phyloP scores from a whole-genome alignment of 1,284 basidiomycete genomes.

The Puccinia polysora region DNA sequence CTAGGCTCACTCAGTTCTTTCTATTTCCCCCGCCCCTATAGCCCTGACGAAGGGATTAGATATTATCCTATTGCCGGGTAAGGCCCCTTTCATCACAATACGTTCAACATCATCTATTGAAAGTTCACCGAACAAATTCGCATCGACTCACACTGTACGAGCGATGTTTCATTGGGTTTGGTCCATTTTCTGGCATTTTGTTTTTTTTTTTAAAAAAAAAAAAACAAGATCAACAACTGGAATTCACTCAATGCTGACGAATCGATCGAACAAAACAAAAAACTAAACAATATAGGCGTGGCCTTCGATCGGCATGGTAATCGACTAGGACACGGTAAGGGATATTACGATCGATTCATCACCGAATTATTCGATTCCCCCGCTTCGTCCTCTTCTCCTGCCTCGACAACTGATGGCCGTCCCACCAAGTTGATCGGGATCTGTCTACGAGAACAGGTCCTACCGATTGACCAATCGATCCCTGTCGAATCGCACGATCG shows the following conservation, averaged over 20 bases:
- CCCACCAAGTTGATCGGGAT: constrained; percentile 27
- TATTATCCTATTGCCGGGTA: constrained; percentile 38
- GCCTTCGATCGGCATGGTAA: constrained; percentile 30
- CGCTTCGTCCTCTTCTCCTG: too few species aligned
- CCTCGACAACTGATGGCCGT: too few species aligned
- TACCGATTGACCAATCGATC: neutral
- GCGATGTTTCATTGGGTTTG: neutral
- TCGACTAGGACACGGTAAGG: constrained; percentile 35
- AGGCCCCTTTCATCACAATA: neutral
- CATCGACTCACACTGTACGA: too few species aligned
- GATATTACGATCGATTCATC: constrained; percentile 35
- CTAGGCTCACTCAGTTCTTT: too few species aligned
- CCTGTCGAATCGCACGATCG: constrained; percentile 24
- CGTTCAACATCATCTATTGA: too few species aligned
- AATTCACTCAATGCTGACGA: too few species aligned
- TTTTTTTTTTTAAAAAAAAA: neutral
- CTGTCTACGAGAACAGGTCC: constrained; percentile 17
- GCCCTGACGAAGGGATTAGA: constrained; percentile 17
- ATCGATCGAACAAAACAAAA: too few species aligned
- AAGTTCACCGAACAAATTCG: too few species aligned
- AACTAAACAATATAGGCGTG: too few species aligned
- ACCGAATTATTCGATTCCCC: too few species aligned
- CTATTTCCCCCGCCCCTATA: too few species aligned
- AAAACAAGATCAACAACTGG: too few species aligned
- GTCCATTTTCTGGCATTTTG: neutral